Evolutionary conservation across 176 grass and related monocot species (phyloP).

Genomic region (Zizania latifolia): DNA sequence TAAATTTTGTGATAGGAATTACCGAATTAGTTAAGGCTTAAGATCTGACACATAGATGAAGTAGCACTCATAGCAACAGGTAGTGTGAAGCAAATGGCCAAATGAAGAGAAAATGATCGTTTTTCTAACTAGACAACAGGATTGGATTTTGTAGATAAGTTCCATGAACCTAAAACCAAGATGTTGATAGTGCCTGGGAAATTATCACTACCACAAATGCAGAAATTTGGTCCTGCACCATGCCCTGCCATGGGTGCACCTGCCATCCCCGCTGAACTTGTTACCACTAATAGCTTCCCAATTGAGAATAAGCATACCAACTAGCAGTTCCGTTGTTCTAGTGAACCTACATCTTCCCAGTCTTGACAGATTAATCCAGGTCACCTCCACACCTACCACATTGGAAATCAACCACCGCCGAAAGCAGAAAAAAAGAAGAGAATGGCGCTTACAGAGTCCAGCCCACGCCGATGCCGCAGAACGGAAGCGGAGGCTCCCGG

Average conservation of each 20-base stretch:
- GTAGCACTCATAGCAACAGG: neutral
- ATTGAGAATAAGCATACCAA: neutral
- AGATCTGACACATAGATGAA: neutral
- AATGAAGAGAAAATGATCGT: neutral
- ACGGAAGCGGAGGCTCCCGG: slow-evolving; percentile 38
- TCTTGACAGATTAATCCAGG: neutral
- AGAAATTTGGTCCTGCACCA: neutral
- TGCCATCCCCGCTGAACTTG: neutral
- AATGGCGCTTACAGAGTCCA: slow-evolving; percentile 51
- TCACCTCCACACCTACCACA: neutral
- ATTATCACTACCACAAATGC: neutral
- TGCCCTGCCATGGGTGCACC: neutral
- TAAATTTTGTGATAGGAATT: neutral
- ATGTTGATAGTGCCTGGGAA: neutral
- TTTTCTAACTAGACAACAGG: neutral
- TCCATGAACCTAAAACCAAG: neutral
- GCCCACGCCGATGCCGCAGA: slow-evolving; percentile 54
- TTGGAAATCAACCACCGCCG: neutral
- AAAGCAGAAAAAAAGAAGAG: neutral
- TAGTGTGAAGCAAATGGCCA: neutral
- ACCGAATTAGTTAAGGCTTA: too few relatives aligned
- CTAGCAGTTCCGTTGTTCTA: neutral
- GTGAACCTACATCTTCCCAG: neutral
- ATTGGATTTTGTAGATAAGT: neutral
- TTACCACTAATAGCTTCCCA: neutral